phyloP scores from a whole-genome alignment of 306 rosid species.

The Begonia loranthoides region DNA sequence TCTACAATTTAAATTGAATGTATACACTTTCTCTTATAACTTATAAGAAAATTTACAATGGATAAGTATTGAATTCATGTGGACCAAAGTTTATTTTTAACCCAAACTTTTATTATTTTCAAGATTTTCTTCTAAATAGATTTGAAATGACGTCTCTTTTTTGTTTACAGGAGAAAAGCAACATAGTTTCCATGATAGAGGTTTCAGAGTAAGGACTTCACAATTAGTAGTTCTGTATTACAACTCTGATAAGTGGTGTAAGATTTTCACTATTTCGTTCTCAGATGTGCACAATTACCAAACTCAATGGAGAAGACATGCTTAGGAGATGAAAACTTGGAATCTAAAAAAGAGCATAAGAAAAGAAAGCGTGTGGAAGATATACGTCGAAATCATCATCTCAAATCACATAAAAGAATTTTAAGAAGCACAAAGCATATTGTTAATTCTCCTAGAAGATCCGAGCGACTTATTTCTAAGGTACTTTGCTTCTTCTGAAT shows the following conservation, averaged over 20 bases:
- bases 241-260: conserved; percentile 7
- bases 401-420: conserved; percentile 23
- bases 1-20: no score
- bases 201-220: conserved; percentile 39
- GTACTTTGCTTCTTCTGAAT: conserved; percentile 14
- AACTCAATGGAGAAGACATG: conserved; percentile 27
- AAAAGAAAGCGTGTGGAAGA: conserved; percentile 25
- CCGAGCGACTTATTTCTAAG: conserved; percentile 37
- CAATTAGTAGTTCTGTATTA: conserved; percentile 7
- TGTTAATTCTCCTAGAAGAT: conserved; percentile 35
- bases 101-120: no score
- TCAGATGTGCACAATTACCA: conserved; percentile 49
- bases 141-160: conserved; percentile 6
- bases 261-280: conserved; percentile 14
- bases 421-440: conserved; percentile 38
- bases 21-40: no score
- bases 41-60: no score
- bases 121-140: no score
- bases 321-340: conserved; percentile 15
- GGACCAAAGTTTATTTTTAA: no score
- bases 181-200: conserved; percentile 28
- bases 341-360: conserved; percentile 20
- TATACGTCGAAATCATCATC: conserved; percentile 19
- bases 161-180: conserved; percentile 39
- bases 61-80: no score